Percentiles rank a stretch among this genome's conserved stretches.
These are phyloP conservation scores for Raphanus hybrid DNA, from an alignment of 441 rosid species.

Conservation along the genomic window DNA sequence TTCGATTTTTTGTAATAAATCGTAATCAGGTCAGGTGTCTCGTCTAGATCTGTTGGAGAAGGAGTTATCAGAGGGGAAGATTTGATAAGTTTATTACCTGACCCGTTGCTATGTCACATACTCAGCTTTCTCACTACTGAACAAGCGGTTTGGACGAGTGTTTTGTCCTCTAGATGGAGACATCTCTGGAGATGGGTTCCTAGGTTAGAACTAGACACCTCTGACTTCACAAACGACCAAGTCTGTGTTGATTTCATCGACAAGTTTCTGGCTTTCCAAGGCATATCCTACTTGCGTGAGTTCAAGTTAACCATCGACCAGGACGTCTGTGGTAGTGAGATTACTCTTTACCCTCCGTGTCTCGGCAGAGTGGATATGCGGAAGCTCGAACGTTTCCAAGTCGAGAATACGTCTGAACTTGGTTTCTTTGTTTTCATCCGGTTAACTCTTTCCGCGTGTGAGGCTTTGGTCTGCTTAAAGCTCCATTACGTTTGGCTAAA, in stretches of 20 bases:
- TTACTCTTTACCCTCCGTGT: neutral
- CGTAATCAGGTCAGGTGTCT: neutral
- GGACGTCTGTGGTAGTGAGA: neutral
- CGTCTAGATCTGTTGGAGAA: neutral
- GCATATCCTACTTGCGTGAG: slow-evolving; percentile 3
- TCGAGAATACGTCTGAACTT: neutral
- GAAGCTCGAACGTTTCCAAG: slow-evolving; percentile 2
- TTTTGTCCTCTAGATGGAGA: slow-evolving; percentile 25
- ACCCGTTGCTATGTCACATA: slow-evolving; percentile 13
- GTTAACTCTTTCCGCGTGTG: neutral
- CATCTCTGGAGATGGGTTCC: slow-evolving; percentile 24
- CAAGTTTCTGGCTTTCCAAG: slow-evolving; percentile 18
- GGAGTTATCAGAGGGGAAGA: slow-evolving; percentile 11
- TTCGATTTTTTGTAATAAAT: neutral
- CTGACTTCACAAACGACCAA: neutral
- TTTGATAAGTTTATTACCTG: slow-evolving; percentile 21
- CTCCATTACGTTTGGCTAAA: neutral
- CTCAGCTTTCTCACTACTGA: slow-evolving; percentile 2
- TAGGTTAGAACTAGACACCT: neutral
- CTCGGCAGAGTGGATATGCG: neutral
- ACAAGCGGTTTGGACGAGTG: slow-evolving; percentile 6
- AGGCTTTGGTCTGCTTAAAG: slow-evolving; percentile 10
- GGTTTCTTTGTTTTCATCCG: too few relatives aligned
- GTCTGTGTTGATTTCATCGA: slow-evolving; percentile 1
- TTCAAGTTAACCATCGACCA: slow-evolving; percentile 13